phyloP scores from a whole-genome alignment of 345 rosid species.

The Citrus reticulata region DNA sequence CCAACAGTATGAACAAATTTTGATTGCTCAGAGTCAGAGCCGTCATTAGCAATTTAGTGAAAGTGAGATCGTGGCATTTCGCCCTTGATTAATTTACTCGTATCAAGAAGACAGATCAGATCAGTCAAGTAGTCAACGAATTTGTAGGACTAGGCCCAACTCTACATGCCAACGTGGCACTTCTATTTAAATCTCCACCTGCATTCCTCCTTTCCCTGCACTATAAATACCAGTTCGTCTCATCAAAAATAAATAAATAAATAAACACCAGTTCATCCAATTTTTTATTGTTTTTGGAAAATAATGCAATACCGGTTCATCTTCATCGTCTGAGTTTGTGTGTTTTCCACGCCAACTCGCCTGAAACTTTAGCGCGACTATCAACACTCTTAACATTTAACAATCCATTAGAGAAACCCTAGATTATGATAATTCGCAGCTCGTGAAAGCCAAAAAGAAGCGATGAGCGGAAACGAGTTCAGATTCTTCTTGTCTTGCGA shows the following conservation, averaged over 20 bases:
- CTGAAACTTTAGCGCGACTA: not conserved
- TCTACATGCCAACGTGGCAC: not conserved
- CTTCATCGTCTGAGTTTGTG: not conserved
- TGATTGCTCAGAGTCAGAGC: too few relatives aligned
- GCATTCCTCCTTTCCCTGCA: not conserved
- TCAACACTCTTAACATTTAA: not conserved
- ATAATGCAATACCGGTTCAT: not conserved
- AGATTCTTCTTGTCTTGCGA: slow-evolving; percentile 97
- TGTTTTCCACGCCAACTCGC: slow-evolving; percentile 4
- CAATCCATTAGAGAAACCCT: not conserved
- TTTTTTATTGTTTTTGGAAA: too few relatives aligned
- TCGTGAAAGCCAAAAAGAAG: slow-evolving; percentile 6
- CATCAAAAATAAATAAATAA: too few relatives aligned
- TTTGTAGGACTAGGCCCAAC: not conserved
- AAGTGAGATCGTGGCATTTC: too few relatives aligned
- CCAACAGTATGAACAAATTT: too few relatives aligned
- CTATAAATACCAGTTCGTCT: not conserved
- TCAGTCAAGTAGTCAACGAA: too few relatives aligned
- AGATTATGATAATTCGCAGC: slow-evolving; percentile 3
- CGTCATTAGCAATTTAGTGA: too few relatives aligned
- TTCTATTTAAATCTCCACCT: not conserved
- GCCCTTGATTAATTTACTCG: too few relatives aligned
- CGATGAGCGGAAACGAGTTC: slow-evolving; percentile 82
- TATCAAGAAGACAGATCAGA: too few relatives aligned
- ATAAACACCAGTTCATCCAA: too few relatives aligned